These are phyloP conservation scores for Omphalotus olearius DNA, from an alignment of 1,284 basidiomycete species.

Conservation along the genomic window DNA sequence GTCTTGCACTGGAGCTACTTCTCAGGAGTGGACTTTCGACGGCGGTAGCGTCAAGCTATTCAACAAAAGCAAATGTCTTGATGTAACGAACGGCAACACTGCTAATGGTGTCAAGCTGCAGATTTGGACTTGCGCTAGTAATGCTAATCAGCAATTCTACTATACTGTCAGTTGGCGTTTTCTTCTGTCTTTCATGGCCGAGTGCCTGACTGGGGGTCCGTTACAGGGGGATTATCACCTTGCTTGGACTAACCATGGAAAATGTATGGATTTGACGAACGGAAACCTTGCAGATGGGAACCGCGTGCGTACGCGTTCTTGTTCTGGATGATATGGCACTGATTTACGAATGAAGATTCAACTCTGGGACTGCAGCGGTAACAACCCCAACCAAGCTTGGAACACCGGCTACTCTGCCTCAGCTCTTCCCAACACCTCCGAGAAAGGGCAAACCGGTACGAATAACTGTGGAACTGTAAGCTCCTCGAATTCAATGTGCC, in stretches of 20 bases:
- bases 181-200: background rate
- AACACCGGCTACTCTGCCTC: constrained; percentile 23
- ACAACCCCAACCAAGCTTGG: constrained; percentile 26
- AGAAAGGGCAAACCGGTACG: constrained; percentile 34
- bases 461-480: constrained; percentile 34
- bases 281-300: constrained; percentile 24
- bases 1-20: constrained; percentile 29
- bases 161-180: constrained; percentile 16
- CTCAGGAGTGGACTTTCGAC: constrained; percentile 23
- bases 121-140: constrained; percentile 24
- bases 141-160: constrained; percentile 23
- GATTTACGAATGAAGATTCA: constrained; percentile 7
- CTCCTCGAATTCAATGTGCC: constrained; percentile 40
- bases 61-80: constrained; percentile 24
- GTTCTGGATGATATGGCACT: background rate
- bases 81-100: constrained; percentile 23
- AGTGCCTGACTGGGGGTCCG: background rate
- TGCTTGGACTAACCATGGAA: constrained; percentile 23
- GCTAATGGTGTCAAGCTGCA: constrained; percentile 27
- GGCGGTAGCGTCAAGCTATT: constrained; percentile 22
- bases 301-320: constrained; percentile 10
- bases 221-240: constrained; percentile 20
- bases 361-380: constrained; percentile 15
- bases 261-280: constrained; percentile 26
- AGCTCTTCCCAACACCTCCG: constrained; percentile 23